Conservation (phyloP, 1,139 yeast genomes). For the Taphrina populina region DNA sequence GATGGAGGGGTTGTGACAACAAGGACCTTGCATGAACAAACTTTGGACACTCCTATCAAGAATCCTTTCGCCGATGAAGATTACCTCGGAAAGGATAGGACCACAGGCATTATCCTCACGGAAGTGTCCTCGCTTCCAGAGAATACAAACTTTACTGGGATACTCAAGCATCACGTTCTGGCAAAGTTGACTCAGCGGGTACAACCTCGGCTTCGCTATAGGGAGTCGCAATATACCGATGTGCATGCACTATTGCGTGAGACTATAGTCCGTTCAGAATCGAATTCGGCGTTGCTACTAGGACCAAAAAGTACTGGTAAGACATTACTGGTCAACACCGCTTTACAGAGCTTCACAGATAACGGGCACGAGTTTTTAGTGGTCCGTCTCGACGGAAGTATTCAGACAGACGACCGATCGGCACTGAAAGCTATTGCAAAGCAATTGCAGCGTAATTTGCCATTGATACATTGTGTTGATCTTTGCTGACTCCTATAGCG, state of each 20-base stretch:
- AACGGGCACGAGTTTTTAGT: constrained; percentile 54
- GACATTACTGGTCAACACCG: constrained; percentile 60
- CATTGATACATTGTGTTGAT: neutral
- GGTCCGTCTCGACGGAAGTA: constrained; percentile 65
- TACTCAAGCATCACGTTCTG: constrained; percentile 1
- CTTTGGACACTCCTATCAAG: too few species aligned
- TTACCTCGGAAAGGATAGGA: too few species aligned
- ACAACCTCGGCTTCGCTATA: neutral
- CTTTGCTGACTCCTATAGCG: constrained; percentile 4
- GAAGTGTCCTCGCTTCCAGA: too few species aligned
- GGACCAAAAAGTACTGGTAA: constrained; percentile 86
- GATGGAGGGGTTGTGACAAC: too few species aligned
- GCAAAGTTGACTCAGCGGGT: neutral
- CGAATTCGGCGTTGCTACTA: constrained; percentile 73
- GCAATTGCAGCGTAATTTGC: constrained; percentile 61
- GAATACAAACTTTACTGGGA: too few species aligned
- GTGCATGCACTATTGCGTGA: constrained; percentile 54
- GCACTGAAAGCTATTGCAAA: constrained; percentile 85
- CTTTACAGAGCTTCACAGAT: constrained; percentile 52
- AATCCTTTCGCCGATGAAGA: too few species aligned
- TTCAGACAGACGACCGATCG: constrained; percentile 70
- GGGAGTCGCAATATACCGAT: constrained; percentile 12
- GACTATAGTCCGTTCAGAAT: constrained; percentile 68
- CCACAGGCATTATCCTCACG: too few species aligned
- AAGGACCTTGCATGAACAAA: too few species aligned